Percentiles rank a stretch among this genome's conserved stretches.
Conservation (phyloP, 1,284 basidiomycete species). For the Tausonia pullulans region DNA sequence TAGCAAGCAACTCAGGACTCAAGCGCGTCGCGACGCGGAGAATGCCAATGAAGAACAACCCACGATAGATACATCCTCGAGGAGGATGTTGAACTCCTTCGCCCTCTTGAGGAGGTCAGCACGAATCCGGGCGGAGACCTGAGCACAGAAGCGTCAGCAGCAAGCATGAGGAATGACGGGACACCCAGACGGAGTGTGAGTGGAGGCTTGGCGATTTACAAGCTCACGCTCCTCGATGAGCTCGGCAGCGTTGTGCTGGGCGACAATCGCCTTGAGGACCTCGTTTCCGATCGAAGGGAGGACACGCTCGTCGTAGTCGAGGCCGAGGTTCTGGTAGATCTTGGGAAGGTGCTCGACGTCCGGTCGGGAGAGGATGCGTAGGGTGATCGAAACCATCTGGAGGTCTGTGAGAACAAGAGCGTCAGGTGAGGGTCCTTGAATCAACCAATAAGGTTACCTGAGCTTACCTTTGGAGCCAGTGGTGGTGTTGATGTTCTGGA, state of each 20-base stretch:
- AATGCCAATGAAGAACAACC: constrained; percentile 3
- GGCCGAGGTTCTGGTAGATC: constrained; percentile 89
- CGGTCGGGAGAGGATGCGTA: constrained; percentile 89
- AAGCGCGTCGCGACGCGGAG: not conserved
- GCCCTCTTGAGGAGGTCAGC: constrained; percentile 87
- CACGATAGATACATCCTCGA: constrained; percentile 92
- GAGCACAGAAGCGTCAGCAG: not conserved
- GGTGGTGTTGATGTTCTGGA: constrained; percentile 87
- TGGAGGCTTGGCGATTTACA: constrained; percentile 21
- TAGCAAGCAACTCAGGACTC: not conserved
- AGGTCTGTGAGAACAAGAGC: constrained; percentile 42
- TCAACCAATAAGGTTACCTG: not conserved
- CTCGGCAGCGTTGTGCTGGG: constrained; percentile 97
- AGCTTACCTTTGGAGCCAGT: constrained; percentile 69
- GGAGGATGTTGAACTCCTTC: constrained; percentile 86
- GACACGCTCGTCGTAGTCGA: constrained; percentile 96
- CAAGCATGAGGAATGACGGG: not conserved
- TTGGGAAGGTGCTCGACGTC: constrained; percentile 77
- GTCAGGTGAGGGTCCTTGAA: constrained; percentile 34
- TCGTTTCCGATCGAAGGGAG: constrained; percentile 92
- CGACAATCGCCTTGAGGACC: constrained; percentile 93
- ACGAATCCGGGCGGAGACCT: constrained; percentile 88
- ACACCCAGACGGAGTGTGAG: not conserved
- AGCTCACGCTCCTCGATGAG: constrained; percentile 59
- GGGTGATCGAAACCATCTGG: constrained; percentile 94